Evolutionary conservation across 257 asterid species (phyloP), one percentile per base, ranked within the genome.

Genomic region (Solanum acaule): DNA sequence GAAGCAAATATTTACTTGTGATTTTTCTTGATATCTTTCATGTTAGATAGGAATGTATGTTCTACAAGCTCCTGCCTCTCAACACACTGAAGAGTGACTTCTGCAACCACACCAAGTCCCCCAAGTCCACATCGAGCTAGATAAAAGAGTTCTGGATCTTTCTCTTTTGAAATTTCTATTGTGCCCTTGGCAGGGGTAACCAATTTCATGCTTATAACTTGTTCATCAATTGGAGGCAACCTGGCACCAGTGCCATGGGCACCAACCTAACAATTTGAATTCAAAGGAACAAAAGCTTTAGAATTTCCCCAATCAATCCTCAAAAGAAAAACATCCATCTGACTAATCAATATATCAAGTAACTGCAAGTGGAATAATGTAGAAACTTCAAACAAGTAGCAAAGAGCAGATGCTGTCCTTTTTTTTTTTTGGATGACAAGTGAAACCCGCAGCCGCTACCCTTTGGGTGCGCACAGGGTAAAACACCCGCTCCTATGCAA

Each of bases 111-210:
- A 67, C 99, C 99, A 81, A 97, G 98, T 84, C 99, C 99, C 56
- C 99, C 99, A 85, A 97, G 98, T 82, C 99, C 99, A 92, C 99
- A 96, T 3, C 99, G 96, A 88, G 98, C 99, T 88, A 97, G 91
- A 89, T 95, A 94, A 91, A 97, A 97, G 82, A 97, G 98, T 71
- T 93, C 96, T 0, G 99, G 99, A 83, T 96, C 94, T 90, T 96
- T 96, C 89, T 95, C 98, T 90, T 93, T 92, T 6, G 99, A 97
- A 84, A 97, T 76, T 91, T 96, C 99, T 22, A 97, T 94, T 23
- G 93, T 96, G 86, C 99, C 99, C 91, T 96, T 95, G 85, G 94
- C 92, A 25, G 99, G 98, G 90, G 99, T 95, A 82, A 97, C 98
- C 89, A 97, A 88, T 88, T 97, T 97, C 98, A 97, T 93, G 95